phyloP scores from a whole-genome alignment of 805 yeast genomes.

The Torulaspora quercuum region DNA sequence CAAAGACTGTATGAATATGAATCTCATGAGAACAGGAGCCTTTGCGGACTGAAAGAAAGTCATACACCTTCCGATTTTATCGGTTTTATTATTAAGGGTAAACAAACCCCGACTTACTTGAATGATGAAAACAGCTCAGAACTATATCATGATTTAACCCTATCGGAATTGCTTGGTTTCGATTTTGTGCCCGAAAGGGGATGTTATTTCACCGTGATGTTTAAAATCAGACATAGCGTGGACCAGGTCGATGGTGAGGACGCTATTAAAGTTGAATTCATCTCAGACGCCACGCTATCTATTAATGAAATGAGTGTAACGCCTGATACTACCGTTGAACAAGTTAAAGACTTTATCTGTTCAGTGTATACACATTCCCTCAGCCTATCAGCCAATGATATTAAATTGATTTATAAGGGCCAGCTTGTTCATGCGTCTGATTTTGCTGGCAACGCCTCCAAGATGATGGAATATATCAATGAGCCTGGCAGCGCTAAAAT shows the following conservation, averaged over 20 bases:
- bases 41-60: constrained; percentile 16
- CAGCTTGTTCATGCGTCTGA: constrained; percentile 19
- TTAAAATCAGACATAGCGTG: constrained; percentile 28
- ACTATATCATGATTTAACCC: constrained; percentile 22
- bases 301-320: constrained; percentile 24
- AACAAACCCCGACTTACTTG: constrained; percentile 15
- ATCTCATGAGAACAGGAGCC: constrained; percentile 7
- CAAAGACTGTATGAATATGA: constrained; percentile 23
- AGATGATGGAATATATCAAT: constrained; percentile 21
- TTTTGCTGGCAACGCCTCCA: constrained; percentile 22
- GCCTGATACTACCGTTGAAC: constrained; percentile 25
- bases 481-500: constrained; percentile 19
- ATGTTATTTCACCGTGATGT: constrained; percentile 31
- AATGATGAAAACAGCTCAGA: constrained; percentile 16
- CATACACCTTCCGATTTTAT: constrained; percentile 22
- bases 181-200: constrained; percentile 37
- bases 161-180: constrained; percentile 33
- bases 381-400: constrained; percentile 21
- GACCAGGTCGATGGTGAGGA: constrained; percentile 10
- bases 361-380: constrained; percentile 26
- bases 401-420: constrained; percentile 33
- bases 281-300: constrained; percentile 27
- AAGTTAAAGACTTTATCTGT: constrained; percentile 30
- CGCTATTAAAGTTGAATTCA: constrained; percentile 20
- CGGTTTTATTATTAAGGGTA: constrained; percentile 28